Evolutionary conservation across 306 rosid species (phyloP), one percentile per base, ranked within the genome.

Genomic region (Chamaecrista fasciculata): DNA sequence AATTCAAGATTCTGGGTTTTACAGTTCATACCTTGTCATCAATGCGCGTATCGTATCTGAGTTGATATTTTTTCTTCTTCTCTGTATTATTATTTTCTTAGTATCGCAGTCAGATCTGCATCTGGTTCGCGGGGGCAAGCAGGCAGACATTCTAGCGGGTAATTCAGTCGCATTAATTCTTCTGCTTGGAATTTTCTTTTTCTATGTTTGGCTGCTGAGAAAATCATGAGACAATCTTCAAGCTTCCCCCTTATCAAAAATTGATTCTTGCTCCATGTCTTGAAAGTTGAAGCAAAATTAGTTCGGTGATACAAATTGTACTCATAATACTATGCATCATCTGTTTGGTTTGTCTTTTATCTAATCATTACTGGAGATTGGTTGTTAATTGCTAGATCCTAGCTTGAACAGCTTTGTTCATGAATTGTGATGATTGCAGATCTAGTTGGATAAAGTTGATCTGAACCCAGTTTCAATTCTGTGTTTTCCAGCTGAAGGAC

Each of bases 11-110:
- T 81, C 70, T 77, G 80, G 85, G 85, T 78, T 76, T 84, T 83
- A 87, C 92, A 84, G 95, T 87, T 89, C 95, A 92, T 89, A 66
- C 77, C 75, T 82, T 21, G 76, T 87, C 98, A 82, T 85, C 80
- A 75, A 78, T 53, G 81, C 91, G 91, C 89, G 91, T 92, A 89
- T 77, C 69, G 55, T 84, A 53, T 78, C 72, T 64, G 70, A 69
- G 69, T 78, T 89, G 83, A 78, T 69, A 57, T 71, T 72, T 6
- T 14, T 50, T 18, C 75, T 60, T 21, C 71, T 59, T 69, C 34
- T n/a, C 12, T 77, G 78, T 72, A 24, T 78, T n/a, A n/a, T n/a
- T n/a, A 64, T 77, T 82, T 84, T 79, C 76, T 85, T 85, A 31
- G 44, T 65, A 73, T 83, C 76, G 72, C 84, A 73, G 76, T 78